phyloP scores from a whole-genome alignment of 441 rosid genomes.

The Populus tomentosa region DNA sequence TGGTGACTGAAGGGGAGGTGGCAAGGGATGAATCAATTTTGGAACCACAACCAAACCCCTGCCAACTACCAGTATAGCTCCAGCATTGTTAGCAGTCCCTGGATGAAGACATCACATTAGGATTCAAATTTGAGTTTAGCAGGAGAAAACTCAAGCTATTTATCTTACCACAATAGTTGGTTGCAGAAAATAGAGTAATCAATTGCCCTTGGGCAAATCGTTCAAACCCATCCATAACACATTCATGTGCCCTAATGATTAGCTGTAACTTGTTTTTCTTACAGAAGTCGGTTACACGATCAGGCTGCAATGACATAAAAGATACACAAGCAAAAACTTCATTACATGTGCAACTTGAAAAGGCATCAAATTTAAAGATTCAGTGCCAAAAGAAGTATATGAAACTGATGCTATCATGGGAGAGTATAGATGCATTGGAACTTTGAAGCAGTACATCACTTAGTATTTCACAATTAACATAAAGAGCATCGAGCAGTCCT shows the following conservation, averaged over 20 bases:
- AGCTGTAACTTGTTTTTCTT: conserved; percentile 92
- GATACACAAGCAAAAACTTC: background rate
- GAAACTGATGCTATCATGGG: background rate
- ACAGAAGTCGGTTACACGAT: conserved; percentile 92
- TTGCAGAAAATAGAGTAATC: conserved; percentile 95
- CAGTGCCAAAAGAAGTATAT: background rate
- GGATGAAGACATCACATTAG: conserved; percentile 23
- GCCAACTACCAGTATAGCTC: conserved; percentile 95
- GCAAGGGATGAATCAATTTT: conserved; percentile 96
- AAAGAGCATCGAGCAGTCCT: background rate
- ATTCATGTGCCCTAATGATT: conserved; percentile 95
- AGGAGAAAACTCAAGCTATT: background rate
- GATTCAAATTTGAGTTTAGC: background rate
- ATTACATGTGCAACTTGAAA: background rate
- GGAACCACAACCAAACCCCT: conserved; percentile 96
- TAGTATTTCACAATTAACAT: background rate
- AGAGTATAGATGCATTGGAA: background rate
- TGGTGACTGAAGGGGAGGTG: conserved; percentile 89
- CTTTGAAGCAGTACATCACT: background rate
- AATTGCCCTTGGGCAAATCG: conserved; percentile 99
- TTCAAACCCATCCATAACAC: conserved; percentile 99
- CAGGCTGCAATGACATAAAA: conserved; percentile 60
- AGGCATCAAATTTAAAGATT: background rate
- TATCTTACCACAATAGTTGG: conserved; percentile 90
- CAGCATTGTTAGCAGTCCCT: conserved; percentile 99